Percentiles rank a stretch among this genome's conserved stretches.
Evolutionary conservation across 108 stramenopile species (phyloP).

Genomic region (Pelagomonas calceolata): DNA sequence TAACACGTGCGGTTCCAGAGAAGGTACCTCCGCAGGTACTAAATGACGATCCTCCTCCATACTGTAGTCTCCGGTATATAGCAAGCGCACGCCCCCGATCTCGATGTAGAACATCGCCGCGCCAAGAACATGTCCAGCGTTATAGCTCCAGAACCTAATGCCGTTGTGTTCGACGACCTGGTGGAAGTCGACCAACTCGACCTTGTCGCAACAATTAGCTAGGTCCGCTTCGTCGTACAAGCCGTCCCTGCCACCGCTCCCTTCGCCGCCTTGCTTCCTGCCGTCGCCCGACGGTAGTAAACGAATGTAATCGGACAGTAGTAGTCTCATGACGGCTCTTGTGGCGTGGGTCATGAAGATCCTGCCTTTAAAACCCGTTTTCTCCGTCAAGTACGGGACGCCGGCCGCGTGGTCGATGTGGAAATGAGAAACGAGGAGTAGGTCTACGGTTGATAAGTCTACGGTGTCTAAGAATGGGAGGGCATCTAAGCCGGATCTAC

Average conservation of each 20-base stretch:
- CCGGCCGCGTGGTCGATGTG: conserved; percentile 96
- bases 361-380: conserved; percentile 82
- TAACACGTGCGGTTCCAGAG: conserved; percentile 71
- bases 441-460: conserved; percentile 72
- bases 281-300: background rate
- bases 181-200: conserved; percentile 91
- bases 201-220: conserved; percentile 73
- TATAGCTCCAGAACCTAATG: conserved; percentile 83
- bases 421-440: conserved; percentile 84
- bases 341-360: conserved; percentile 98
- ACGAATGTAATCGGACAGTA: conserved; percentile 43
- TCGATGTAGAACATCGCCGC: conserved; percentile 96
- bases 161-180: conserved; percentile 74
- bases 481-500: conserved; percentile 82
- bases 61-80: conserved; percentile 98
- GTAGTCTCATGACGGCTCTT: conserved; percentile 81
- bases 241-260: background rate
- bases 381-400: conserved; percentile 93
- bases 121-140: conserved; percentile 97
- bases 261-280: too few species aligned
- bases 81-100: conserved; percentile 74
- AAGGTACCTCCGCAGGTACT: conserved; percentile 89
- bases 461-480: conserved; percentile 74
- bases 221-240: conserved; percentile 86
- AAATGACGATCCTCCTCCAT: conserved; percentile 94